A percentile compares a stretch with the other conserved stretches of the same genome.
Conservation (phyloP, 2,329 filamentous ascomycete species). For the Ophiostoma sp. region DNA sequence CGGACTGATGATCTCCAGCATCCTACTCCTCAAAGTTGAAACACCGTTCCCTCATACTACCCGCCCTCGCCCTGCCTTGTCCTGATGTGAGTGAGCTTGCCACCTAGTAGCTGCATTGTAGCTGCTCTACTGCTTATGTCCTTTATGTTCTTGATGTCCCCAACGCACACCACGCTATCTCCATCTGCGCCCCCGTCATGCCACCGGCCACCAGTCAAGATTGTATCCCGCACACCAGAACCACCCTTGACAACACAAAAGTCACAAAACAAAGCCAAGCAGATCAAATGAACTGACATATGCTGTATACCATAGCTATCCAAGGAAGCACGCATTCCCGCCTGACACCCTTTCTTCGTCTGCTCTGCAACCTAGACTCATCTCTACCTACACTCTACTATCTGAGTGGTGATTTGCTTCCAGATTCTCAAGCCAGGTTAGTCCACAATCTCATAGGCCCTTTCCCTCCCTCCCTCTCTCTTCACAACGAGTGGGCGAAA, state of each 20-base stretch:
- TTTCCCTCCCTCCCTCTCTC: conserved; percentile 1
- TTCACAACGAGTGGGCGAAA: background rate
- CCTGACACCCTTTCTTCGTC: conserved; percentile 12
- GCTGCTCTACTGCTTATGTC: conserved; percentile 18
- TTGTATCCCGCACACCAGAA: conserved; percentile 20
- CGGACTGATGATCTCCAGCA: background rate
- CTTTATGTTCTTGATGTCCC: background rate
- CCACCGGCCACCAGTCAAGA: conserved; percentile 25
- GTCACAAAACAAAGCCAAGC: conserved; percentile 7
- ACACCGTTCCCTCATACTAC: background rate
- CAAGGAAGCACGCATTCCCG: conserved; percentile 16
- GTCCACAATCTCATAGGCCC: conserved; percentile 2
- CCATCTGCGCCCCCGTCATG: background rate
- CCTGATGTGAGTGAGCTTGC: background rate
- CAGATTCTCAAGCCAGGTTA: conserved; percentile 11
- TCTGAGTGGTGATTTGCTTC: conserved; percentile 12
- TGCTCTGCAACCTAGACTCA: background rate
- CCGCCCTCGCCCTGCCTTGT: background rate
- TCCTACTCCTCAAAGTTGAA: background rate
- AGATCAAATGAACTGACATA: conserved; percentile 21
- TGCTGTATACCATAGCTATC: background rate
- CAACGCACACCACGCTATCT: conserved; percentile 14
- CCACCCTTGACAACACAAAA: conserved; percentile 1
- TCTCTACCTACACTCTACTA: background rate
- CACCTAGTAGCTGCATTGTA: background rate